Conservation (phyloP, 352 stramenopile species). For the Elongisporangium undulatum region DNA sequence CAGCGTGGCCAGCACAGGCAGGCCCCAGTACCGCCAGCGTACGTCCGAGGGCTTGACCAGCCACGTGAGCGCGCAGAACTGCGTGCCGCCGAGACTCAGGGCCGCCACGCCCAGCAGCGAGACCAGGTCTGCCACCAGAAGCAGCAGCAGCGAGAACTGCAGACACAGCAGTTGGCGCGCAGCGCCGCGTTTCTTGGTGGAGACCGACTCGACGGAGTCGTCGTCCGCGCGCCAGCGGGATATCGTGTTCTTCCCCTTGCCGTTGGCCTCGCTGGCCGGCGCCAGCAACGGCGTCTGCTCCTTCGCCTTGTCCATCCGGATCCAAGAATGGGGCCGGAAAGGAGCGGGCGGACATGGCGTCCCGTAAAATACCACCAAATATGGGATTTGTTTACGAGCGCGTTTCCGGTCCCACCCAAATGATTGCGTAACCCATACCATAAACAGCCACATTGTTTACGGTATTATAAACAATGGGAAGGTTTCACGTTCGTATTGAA, state of each 20-base stretch:
- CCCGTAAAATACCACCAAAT: too few relatives aligned
- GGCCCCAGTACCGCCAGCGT: slow-evolving; percentile 72
- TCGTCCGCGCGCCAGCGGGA: background rate
- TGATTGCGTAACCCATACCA: too few relatives aligned
- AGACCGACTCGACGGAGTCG: background rate
- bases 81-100: slow-evolving; percentile 37
- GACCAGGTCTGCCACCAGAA: slow-evolving; percentile 46
- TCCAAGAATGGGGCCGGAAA: too few relatives aligned
- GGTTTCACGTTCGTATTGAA: too few relatives aligned
- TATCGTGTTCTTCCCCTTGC: background rate
- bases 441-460: too few relatives aligned
- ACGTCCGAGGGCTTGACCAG: slow-evolving; percentile 33
- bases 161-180: slow-evolving; percentile 54
- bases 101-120: slow-evolving; percentile 45
- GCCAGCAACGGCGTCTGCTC: background rate
- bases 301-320: too few relatives aligned
- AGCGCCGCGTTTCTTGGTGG: slow-evolving; percentile 8
- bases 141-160: slow-evolving; percentile 60
- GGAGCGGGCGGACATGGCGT: too few relatives aligned
- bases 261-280: background rate
- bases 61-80: slow-evolving; percentile 37
- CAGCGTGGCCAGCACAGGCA: slow-evolving; percentile 59
- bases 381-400: too few relatives aligned
- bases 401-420: too few relatives aligned
- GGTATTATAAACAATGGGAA: too few relatives aligned